Evolutionary conservation across 345 rosid species (phyloP).

Genomic region (Mallotus nudiflorus): DNA sequence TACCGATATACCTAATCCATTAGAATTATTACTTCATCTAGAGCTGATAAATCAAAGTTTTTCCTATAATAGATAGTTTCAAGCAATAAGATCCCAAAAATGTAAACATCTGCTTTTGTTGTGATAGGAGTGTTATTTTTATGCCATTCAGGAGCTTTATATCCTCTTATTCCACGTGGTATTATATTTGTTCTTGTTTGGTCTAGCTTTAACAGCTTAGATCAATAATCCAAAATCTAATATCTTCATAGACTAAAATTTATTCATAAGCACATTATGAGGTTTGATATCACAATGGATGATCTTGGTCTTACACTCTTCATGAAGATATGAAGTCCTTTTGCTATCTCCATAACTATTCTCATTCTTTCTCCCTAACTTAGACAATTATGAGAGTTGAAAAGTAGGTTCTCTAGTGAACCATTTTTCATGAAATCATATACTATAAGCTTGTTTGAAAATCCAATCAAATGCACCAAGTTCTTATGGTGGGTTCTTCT

Average conservation of each 20-base stretch:
- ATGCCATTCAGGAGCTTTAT: conserved; percentile 14
- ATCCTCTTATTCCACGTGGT: conserved; percentile 12
- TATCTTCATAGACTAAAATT: background rate
- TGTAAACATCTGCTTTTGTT: conserved; percentile 11
- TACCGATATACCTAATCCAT: background rate
- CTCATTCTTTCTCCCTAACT: background rate
- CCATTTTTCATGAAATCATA: too few species aligned
- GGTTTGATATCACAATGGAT: conserved; percentile 25
- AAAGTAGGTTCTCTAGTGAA: background rate
- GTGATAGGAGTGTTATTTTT: background rate
- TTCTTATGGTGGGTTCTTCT: too few species aligned
- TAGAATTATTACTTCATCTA: background rate
- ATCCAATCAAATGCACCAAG: too few species aligned
- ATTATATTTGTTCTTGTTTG: conserved; percentile 13
- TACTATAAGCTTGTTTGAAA: background rate
- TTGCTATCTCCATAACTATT: background rate
- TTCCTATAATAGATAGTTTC: conserved; percentile 11
- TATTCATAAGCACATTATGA: conserved; percentile 13
- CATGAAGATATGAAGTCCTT: conserved; percentile 15
- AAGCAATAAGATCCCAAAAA: background rate
- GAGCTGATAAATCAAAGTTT: background rate
- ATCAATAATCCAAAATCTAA: conserved; percentile 12
- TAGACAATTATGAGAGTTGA: background rate
- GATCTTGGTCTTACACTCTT: conserved; percentile 17
- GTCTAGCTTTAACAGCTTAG: conserved; percentile 16